Percentiles rank a stretch among this genome's conserved stretches.
Conservation (phyloP, 192 early-diverging fungal species). For the Rhizophagus sp. region DNA sequence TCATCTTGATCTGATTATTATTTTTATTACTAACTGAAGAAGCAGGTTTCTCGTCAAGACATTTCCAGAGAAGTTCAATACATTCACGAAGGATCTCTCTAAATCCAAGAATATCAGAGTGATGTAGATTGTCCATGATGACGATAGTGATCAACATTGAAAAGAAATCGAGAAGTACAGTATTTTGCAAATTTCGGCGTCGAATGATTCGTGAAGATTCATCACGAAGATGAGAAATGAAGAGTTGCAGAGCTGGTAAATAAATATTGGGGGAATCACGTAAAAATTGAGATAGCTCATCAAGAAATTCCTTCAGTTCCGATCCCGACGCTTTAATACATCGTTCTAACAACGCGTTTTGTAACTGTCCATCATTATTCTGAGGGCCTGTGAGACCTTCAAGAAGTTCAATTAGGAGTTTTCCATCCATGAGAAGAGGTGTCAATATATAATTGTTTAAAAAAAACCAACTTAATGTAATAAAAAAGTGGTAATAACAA, state of each 20-base stretch:
- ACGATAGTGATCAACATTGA: background rate
- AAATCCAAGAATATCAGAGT: conserved; percentile 5
- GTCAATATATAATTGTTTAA: no score
- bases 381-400: background rate
- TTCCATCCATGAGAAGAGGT: background rate
- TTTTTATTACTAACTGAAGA: background rate
- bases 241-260: background rate
- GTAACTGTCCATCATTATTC: background rate
- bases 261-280: background rate
- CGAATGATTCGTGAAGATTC: background rate
- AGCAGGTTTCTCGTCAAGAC: no score
- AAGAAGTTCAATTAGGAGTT: background rate
- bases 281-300: background rate
- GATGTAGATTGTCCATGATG: background rate
- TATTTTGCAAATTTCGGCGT: background rate
- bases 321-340: background rate
- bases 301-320: background rate
- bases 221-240: background rate
- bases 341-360: background rate
- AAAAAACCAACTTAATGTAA: no score
- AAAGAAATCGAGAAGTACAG: background rate
- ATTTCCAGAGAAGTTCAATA: background rate
- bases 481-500: no score
- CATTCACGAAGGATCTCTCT: background rate
- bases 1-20: background rate